Conservation (phyloP, 2,329 filamentous ascomycete species). For the Monilinia aucupariae region DNA sequence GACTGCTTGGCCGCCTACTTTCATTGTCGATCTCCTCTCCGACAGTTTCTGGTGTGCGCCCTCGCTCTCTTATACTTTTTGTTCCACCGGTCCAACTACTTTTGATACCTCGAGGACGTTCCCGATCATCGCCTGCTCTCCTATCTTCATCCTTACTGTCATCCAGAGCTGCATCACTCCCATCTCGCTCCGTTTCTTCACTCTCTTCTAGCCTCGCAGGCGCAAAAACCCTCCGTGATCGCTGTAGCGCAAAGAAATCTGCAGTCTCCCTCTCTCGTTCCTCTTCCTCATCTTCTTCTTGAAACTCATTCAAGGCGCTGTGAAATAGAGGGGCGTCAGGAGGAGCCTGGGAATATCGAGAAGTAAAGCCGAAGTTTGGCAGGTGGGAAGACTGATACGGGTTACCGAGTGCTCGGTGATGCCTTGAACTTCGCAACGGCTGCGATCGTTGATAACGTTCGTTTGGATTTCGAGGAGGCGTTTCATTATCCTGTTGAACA, state of each 20-base stretch:
- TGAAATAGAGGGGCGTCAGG: constrained; percentile 92
- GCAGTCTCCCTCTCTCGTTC: constrained; percentile 86
- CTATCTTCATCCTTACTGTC: constrained; percentile 46
- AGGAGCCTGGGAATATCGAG: constrained; percentile 59
- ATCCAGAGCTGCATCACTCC: constrained; percentile 51
- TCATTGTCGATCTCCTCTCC: constrained; percentile 37
- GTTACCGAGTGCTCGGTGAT: constrained; percentile 49
- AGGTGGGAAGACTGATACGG: constrained; percentile 77
- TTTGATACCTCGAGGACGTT: constrained; percentile 46
- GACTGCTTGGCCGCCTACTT: constrained; percentile 27
- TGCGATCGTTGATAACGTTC: constrained; percentile 32
- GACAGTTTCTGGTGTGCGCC: constrained; percentile 28
- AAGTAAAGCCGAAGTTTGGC: constrained; percentile 72
- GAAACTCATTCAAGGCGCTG: constrained; percentile 82
- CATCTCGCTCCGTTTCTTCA: constrained; percentile 71
- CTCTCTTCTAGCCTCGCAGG: constrained; percentile 80
- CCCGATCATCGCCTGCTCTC: constrained; percentile 43
- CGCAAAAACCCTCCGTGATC: constrained; percentile 82
- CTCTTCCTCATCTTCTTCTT: constrained; percentile 88
- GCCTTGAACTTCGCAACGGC: constrained; percentile 27
- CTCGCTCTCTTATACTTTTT: constrained; percentile 31
- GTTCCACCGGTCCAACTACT: constrained; percentile 57
- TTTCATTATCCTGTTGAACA: constrained; percentile 48
- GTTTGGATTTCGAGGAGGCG: constrained; percentile 35
- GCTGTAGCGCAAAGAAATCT: constrained; percentile 88